These are phyloP conservation scores for Lachancea lanzarotensis DNA, from an alignment of 805 yeast species.

Conservation along the genomic window DNA sequence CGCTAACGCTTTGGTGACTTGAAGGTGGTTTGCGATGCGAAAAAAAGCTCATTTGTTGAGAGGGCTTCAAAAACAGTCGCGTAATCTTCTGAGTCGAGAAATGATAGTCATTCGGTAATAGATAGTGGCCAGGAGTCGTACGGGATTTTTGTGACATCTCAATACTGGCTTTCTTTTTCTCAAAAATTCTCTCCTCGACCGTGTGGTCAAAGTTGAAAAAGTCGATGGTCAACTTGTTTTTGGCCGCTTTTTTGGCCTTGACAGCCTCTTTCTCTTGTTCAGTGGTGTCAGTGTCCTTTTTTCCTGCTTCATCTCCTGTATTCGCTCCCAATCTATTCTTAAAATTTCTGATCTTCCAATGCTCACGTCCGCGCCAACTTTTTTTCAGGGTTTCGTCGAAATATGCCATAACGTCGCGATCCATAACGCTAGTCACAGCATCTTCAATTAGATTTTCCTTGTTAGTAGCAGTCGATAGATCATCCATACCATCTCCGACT, in stretches of 20 bases:
- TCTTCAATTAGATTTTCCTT: slow-evolving; percentile 18
- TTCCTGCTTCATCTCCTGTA: slow-evolving; percentile 9
- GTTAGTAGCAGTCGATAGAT: slow-evolving; percentile 12
- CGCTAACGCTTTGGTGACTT: neutral
- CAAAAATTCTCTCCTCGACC: slow-evolving; percentile 38
- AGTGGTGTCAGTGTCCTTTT: slow-evolving; percentile 4
- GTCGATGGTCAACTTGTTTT: slow-evolving; percentile 38
- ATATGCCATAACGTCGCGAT: slow-evolving; percentile 66
- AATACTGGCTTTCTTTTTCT: slow-evolving; percentile 32
- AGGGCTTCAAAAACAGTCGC: slow-evolving; percentile 63
- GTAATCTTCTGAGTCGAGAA: slow-evolving; percentile 65
- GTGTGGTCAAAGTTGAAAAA: slow-evolving; percentile 36
- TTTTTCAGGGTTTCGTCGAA: slow-evolving; percentile 64
- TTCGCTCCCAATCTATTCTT: slow-evolving; percentile 32
- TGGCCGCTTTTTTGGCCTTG: slow-evolving; percentile 24
- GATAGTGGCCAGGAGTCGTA: slow-evolving; percentile 38
- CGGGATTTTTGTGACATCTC: slow-evolving; percentile 39
- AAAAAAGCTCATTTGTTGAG: slow-evolving; percentile 36
- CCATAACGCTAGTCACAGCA: slow-evolving; percentile 35
- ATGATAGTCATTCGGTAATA: slow-evolving; percentile 67
- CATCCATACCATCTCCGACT: slow-evolving; percentile 18
- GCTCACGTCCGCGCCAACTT: slow-evolving; percentile 90
- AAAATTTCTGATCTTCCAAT: slow-evolving; percentile 74
- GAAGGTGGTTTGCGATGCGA: slow-evolving; percentile 13
- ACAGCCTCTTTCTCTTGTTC: slow-evolving; percentile 8